phyloP scores from a whole-genome alignment of 352 stramenopile species.

The Globisporangium spiculum region DNA sequence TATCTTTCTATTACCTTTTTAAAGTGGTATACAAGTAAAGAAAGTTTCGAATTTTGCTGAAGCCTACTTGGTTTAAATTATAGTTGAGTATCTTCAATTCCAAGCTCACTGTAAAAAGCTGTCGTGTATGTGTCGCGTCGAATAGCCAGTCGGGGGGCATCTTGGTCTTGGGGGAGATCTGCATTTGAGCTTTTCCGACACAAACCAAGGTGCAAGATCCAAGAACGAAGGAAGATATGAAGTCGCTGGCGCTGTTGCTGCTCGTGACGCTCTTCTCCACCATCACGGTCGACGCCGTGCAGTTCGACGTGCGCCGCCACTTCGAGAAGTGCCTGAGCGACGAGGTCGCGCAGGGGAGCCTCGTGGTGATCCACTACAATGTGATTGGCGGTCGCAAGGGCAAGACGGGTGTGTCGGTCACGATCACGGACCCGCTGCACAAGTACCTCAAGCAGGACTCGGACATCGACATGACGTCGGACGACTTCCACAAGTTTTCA shows the following conservation, averaged over 20 bases:
- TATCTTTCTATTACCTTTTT: neutral
- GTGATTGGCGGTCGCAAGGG: slow-evolving; percentile 62
- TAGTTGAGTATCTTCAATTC: neutral
- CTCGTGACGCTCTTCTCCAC: slow-evolving; percentile 18
- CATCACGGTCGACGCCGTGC: slow-evolving; percentile 39
- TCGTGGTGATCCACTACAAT: slow-evolving; percentile 85
- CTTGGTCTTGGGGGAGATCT: neutral
- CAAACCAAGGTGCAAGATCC: slow-evolving; percentile 1
- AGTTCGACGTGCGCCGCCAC: slow-evolving; percentile 72
- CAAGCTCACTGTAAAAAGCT: neutral
- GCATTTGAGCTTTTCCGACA: neutral
- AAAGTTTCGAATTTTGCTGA: neutral
- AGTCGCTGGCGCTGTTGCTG: slow-evolving; percentile 28
- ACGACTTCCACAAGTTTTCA: slow-evolving; percentile 83
- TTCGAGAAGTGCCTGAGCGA: slow-evolving; percentile 85
- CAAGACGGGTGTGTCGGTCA: slow-evolving; percentile 65
- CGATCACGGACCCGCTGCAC: slow-evolving; percentile 67
- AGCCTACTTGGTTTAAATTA: neutral
- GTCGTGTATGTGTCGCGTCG: neutral
- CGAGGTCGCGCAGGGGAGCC: slow-evolving; percentile 68
- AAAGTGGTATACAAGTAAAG: neutral
- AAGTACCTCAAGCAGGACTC: slow-evolving; percentile 84
- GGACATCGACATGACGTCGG: slow-evolving; percentile 79
- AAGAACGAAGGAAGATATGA: slow-evolving; percentile 9
- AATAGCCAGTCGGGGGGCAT: neutral